Percentiles rank a stretch among this genome's conserved stretches.
Conservation (phyloP, 148 eudicot species). For the Suaeda aralocaspica region DNA sequence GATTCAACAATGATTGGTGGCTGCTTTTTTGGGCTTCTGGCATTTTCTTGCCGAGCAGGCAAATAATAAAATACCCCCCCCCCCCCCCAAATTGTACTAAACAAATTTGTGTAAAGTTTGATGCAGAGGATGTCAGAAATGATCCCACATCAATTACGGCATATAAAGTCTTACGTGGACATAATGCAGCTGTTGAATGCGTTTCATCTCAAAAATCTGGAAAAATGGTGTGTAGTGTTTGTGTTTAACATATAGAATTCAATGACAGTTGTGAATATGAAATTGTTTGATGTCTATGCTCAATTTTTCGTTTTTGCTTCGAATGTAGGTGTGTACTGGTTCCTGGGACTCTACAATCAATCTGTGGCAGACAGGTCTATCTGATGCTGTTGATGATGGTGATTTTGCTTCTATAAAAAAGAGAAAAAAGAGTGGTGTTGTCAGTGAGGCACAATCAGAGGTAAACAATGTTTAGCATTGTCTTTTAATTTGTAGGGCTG, state of each 20-base stretch:
- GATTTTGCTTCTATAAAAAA: constrained; percentile 63
- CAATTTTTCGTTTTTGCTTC: constrained; percentile 15
- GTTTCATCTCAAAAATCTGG: constrained; percentile 70
- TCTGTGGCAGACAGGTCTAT: constrained; percentile 66
- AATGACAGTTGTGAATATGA: neutral
- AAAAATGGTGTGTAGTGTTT: constrained; percentile 68
- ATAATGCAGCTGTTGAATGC: constrained; percentile 71
- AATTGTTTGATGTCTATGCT: neutral
- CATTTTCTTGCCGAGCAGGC: neutral
- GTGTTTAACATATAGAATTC: neutral
- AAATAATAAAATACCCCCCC: neutral
- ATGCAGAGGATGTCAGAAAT: constrained; percentile 37
- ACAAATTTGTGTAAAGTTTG: constrained; percentile 36
- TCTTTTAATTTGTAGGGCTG: neutral
- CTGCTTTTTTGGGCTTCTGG: constrained; percentile 3
- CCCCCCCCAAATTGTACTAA: constrained; percentile 4
- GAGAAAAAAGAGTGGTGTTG: constrained; percentile 53
- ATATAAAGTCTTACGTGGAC: constrained; percentile 73
- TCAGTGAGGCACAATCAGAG: constrained; percentile 58
- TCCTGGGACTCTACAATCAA: constrained; percentile 89
- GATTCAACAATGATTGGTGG: constrained; percentile 16
- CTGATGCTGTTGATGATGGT: constrained; percentile 53
- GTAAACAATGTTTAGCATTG: constrained; percentile 29
- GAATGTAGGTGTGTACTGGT: constrained; percentile 78
- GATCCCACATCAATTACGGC: constrained; percentile 49